These are phyloP conservation scores for Linnemannia exigua DNA, from an alignment of 192 early-diverging fungal species.

Conservation along the genomic window DNA sequence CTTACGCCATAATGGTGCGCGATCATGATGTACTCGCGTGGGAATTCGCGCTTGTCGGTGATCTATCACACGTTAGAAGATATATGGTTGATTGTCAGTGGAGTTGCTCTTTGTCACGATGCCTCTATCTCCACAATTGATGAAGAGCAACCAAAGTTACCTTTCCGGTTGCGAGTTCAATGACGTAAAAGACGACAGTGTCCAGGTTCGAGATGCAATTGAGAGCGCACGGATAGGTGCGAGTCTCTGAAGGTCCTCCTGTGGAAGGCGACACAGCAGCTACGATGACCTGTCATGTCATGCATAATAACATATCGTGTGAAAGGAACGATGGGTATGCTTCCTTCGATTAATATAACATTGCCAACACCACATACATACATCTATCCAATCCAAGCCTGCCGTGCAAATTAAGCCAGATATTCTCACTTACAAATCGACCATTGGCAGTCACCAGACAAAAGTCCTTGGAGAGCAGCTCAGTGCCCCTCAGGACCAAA, in stretches of 20 bases:
- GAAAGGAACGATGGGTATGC: neutral
- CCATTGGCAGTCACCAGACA: slow-evolving; percentile 71
- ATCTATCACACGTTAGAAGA: slow-evolving; percentile 56
- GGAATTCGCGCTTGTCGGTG: slow-evolving; percentile 65
- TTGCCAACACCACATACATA: neutral
- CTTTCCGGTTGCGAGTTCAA: slow-evolving; percentile 71
- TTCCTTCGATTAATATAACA: neutral
- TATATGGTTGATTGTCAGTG: slow-evolving; percentile 10
- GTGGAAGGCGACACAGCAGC: slow-evolving; percentile 66
- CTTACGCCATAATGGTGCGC: slow-evolving; percentile 78
- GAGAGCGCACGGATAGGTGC: slow-evolving; percentile 64
- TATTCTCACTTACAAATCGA: slow-evolving; percentile 58
- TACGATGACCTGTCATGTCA: slow-evolving; percentile 70
- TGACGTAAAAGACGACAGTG: slow-evolving; percentile 74
- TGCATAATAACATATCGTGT: neutral
- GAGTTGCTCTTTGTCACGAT: neutral
- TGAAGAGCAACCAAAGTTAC: slow-evolving; percentile 41
- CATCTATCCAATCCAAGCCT: neutral
- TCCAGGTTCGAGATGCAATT: slow-evolving; percentile 66
- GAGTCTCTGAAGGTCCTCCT: slow-evolving; percentile 39
- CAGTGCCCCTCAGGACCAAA: slow-evolving; percentile 39
- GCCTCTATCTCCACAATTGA: neutral
- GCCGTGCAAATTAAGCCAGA: neutral
- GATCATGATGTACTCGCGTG: slow-evolving; percentile 74
- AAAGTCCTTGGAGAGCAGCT: slow-evolving; percentile 74